A percentile compares a stretch with the other conserved stretches of the same genome.
Conservation (phyloP, 2,329 filamentous ascomycete genomes). For the Penicillium sp. region DNA sequence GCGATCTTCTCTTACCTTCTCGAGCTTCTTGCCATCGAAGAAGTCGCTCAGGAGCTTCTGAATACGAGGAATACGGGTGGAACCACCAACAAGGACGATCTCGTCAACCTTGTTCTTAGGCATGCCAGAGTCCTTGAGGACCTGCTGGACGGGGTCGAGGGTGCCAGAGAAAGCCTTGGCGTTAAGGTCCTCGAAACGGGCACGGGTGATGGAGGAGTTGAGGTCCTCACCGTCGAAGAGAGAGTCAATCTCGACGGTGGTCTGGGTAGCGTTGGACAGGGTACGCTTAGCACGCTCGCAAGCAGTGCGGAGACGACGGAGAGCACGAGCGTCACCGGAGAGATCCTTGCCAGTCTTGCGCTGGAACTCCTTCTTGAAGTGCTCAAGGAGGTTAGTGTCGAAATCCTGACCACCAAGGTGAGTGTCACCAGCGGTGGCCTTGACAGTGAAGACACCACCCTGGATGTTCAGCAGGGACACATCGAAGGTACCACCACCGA, state of each 20-base stretch:
- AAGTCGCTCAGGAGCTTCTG: slow-evolving; percentile 99
- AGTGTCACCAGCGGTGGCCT: slow-evolving; percentile 96
- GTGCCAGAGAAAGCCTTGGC: slow-evolving; percentile 92
- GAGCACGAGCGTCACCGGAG: slow-evolving; percentile 79
- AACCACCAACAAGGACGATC: slow-evolving; percentile 98
- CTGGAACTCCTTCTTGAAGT: slow-evolving; percentile 95
- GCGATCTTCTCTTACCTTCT: slow-evolving; percentile 60
- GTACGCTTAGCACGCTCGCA: slow-evolving; percentile 99
- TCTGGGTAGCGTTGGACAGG: slow-evolving; percentile 94
- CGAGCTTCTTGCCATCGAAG: slow-evolving; percentile 99
- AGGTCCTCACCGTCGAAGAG: slow-evolving; percentile 98
- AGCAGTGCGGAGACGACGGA: slow-evolving; percentile 92
- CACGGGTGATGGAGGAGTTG: slow-evolving; percentile 95
- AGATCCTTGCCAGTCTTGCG: slow-evolving; percentile 78
- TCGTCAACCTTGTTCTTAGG: slow-evolving; percentile 93
- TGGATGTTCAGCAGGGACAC: slow-evolving; percentile 98
- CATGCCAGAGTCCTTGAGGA: slow-evolving; percentile 85
- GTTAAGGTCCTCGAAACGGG: slow-evolving; percentile 98
- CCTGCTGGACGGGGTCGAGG: slow-evolving; percentile 91
- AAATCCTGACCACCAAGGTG: slow-evolving; percentile 96
- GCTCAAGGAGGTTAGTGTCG: slow-evolving; percentile 89
- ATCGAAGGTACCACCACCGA: slow-evolving; percentile 99
- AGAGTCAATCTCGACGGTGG: slow-evolving; percentile 97
- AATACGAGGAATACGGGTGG: slow-evolving; percentile 96
- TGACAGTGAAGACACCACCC: slow-evolving; percentile 98